These are phyloP conservation scores for Omphalotus guepiniiformis DNA, from an alignment of 768 basidiomycete genomes.

Conservation along the genomic window DNA sequence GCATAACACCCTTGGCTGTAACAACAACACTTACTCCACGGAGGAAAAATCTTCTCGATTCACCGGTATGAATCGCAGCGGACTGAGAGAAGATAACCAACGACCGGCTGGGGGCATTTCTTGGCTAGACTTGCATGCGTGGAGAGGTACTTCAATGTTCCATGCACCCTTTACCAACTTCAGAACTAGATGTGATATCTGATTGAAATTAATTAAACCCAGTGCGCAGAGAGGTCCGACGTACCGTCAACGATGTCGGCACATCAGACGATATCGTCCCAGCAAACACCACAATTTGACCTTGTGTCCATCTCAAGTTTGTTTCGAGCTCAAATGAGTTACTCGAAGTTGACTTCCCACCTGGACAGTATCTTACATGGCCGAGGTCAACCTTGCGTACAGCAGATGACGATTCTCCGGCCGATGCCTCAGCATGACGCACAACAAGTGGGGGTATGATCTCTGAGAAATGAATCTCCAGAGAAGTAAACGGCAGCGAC, in stretches of 20 bases:
- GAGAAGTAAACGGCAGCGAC: slow-evolving; percentile 54
- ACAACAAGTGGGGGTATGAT: slow-evolving; percentile 47
- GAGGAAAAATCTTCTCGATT: slow-evolving; percentile 41
- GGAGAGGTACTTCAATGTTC: slow-evolving; percentile 61
- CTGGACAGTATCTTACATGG: slow-evolving; percentile 21
- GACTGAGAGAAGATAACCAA: slow-evolving; percentile 59
- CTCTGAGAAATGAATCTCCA: slow-evolving; percentile 56
- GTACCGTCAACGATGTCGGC: slow-evolving; percentile 53
- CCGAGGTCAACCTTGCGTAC: slow-evolving; percentile 48
- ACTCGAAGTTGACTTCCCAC: slow-evolving; percentile 16
- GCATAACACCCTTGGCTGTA: background rate
- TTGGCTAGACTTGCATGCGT: slow-evolving; percentile 34
- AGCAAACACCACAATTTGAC: slow-evolving; percentile 49
- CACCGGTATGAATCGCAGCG: slow-evolving; percentile 50
- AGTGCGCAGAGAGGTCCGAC: slow-evolving; percentile 16
- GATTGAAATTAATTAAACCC: slow-evolving; percentile 11
- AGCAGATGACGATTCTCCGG: slow-evolving; percentile 6
- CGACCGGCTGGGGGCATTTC: slow-evolving; percentile 27
- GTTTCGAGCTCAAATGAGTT: slow-evolving; percentile 34
- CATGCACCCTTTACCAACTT: slow-evolving; percentile 59
- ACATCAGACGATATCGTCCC: slow-evolving; percentile 53
- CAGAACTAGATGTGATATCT: slow-evolving; percentile 44
- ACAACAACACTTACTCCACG: slow-evolving; percentile 38
- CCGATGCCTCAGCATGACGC: slow-evolving; percentile 31
- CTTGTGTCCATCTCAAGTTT: slow-evolving; percentile 55